Evolutionary conservation across 495 filamentous ascomycete genomes (phyloP).

Genomic region (Xylaria venustula): DNA sequence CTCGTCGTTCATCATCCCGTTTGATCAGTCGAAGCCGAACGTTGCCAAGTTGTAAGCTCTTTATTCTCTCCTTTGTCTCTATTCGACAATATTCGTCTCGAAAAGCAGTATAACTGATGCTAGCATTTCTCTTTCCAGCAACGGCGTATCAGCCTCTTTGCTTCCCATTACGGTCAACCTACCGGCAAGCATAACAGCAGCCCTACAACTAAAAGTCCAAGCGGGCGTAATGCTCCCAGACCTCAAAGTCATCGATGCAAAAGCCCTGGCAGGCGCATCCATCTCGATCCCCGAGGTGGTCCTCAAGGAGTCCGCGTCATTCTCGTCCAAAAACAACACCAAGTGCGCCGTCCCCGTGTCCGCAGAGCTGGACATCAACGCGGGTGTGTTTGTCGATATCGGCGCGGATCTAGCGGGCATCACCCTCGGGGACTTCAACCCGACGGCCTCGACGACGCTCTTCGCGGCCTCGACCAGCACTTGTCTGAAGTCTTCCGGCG

Average conservation of each 20-base stretch:
- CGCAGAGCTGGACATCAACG: constrained; percentile 31
- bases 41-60: constrained; percentile 26
- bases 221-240: constrained; percentile 22
- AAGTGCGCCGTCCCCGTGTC: constrained; percentile 22
- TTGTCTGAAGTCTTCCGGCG: constrained; percentile 21
- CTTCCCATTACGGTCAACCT: constrained; percentile 26
- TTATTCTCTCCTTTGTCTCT: not conserved
- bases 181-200: constrained; percentile 27
- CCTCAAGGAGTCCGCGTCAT: constrained; percentile 18
- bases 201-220: constrained; percentile 25
- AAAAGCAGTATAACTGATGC: not conserved
- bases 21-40: constrained; percentile 18
- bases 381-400: constrained; percentile 29
- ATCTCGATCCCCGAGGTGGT: constrained; percentile 27
- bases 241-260: constrained; percentile 20
- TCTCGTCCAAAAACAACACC: constrained; percentile 13
- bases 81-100: not conserved
- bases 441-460: constrained; percentile 28
- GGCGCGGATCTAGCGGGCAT: constrained; percentile 21
- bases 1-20: constrained; percentile 25
- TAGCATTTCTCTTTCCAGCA: constrained; percentile 13
- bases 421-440: constrained; percentile 16
- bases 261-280: constrained; percentile 26
- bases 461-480: constrained; percentile 31
- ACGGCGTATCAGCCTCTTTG: constrained; percentile 23